Conservation (phyloP, 495 filamentous ascomycete species). For the Tricharina praecox region DNA sequence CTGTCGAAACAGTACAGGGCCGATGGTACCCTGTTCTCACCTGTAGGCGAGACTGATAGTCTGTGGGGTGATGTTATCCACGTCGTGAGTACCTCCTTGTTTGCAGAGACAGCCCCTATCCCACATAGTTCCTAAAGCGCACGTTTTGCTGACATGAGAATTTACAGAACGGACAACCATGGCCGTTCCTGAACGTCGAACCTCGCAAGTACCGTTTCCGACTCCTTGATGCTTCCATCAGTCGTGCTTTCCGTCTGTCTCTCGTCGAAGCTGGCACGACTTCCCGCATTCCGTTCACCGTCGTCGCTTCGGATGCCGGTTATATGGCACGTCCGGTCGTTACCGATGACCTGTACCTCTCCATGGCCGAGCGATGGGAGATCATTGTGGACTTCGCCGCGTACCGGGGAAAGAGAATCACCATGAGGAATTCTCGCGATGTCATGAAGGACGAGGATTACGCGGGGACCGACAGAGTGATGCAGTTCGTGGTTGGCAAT, state of each 20-base stretch:
- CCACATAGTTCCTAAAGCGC: too few species aligned
- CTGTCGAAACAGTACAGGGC: slow-evolving; percentile 34
- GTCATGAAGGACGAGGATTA: slow-evolving; percentile 34
- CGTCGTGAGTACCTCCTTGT: slow-evolving; percentile 16
- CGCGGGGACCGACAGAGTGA: slow-evolving; percentile 34
- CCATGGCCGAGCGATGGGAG: slow-evolving; percentile 42
- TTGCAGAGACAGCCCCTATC: too few species aligned
- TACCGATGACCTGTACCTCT: slow-evolving; percentile 28
- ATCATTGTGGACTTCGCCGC: slow-evolving; percentile 36
- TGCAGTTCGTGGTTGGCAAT: slow-evolving; percentile 36
- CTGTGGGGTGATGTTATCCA: slow-evolving; percentile 39
- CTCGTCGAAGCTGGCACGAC: slow-evolving; percentile 24
- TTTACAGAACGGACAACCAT: slow-evolving; percentile 37
- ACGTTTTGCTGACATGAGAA: slow-evolving; percentile 2
- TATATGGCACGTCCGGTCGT: slow-evolving; percentile 29
- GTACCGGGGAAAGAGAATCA: slow-evolving; percentile 35
- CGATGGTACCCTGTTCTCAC: slow-evolving; percentile 33
- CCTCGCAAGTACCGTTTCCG: slow-evolving; percentile 42
- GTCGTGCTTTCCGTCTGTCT: slow-evolving; percentile 34
- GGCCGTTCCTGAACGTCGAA: slow-evolving; percentile 39
- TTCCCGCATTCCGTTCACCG: slow-evolving; percentile 30
- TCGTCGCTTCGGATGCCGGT: slow-evolving; percentile 38
- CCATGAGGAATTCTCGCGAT: slow-evolving; percentile 31
- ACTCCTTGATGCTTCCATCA: slow-evolving; percentile 35
- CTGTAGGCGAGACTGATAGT: slow-evolving; percentile 29